Conservation (phyloP, 2,329 filamentous ascomycete genomes). For the Aspergillus aculeatinus region DNA sequence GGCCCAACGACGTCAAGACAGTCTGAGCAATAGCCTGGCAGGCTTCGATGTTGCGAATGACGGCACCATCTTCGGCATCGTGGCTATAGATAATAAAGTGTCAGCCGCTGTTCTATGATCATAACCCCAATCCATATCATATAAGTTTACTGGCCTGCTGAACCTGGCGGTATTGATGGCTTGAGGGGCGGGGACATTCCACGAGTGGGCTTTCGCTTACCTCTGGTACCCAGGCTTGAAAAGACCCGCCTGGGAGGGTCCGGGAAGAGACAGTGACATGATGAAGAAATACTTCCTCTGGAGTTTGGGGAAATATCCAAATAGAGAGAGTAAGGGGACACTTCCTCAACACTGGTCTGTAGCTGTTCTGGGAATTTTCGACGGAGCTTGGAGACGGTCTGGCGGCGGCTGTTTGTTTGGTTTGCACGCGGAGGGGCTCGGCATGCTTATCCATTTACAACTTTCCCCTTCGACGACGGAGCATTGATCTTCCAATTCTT, state of each 20-base stretch:
- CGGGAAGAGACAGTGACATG: constrained; percentile 97
- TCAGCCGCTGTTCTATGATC: constrained; percentile 11
- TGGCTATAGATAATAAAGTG: constrained; percentile 63
- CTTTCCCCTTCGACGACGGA: neutral
- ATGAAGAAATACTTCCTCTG: constrained; percentile 30
- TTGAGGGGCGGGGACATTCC: constrained; percentile 14
- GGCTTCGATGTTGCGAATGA: constrained; percentile 97
- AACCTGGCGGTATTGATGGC: constrained; percentile 1
- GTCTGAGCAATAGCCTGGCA: constrained; percentile 94
- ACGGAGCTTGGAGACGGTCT: constrained; percentile 32
- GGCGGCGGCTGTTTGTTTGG: constrained; percentile 37
- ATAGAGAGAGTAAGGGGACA: constrained; percentile 10
- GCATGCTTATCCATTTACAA: neutral
- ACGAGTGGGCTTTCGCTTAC: constrained; percentile 54
- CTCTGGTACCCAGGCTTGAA: constrained; percentile 98
- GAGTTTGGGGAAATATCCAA: constrained; percentile 10
- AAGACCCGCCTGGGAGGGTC: constrained; percentile 85
- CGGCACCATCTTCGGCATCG: constrained; percentile 97
- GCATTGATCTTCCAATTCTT: neutral
- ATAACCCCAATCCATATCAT: neutral
- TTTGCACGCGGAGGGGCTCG: constrained; percentile 39
- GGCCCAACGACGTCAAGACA: constrained; percentile 93
- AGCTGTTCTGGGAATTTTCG: constrained; percentile 41
- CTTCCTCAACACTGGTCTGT: constrained; percentile 19
- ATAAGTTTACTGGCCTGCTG: neutral